Base-by-base conservation (phyloP, 164 flowering plant genomes). In the Tetracentron sinense region DNA sequence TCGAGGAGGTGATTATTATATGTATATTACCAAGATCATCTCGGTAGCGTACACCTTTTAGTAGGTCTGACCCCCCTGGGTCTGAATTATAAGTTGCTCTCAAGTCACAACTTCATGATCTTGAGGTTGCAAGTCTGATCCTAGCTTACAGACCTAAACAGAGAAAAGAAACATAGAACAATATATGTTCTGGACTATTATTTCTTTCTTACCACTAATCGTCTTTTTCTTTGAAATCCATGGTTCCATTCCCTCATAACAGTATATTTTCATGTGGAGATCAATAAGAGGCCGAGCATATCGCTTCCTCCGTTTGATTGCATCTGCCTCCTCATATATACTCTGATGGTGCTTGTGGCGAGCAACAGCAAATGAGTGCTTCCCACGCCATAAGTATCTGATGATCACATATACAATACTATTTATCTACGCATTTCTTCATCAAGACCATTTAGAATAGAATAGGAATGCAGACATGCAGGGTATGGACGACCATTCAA, bases 351-450 rank as follows among this genome's bases (percentile, higher is more conserved):
- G 94, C 70, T 95, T 95, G 74, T 95, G 99, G 60, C 87, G 96
- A 51, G 99, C 87, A 70, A 95, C 90, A 14, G 99, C 97, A 79
- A 86, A 95, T 10, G 99, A 89, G 69, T 87, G 74, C 82, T 90
- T 88, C 60, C 82, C 97, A 74, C 99, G 96, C 99, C 97, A 95
- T 38, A 94, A 74, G 61, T 91, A 91, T 75, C 97, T 93, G 86
- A 67, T 80, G 33, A 62, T 55, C 26, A 65, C 3, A 63, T 6
- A 64, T 26, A 21, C 15, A 6, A 38, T 38, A 38, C 44, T 8
- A 38, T 26, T 35, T 21, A 38, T 33, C 48, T 33, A 61, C 21
- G 60, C 22, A 42, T 3, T 38, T 4, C 44, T 38, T 16, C 44
- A 38, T 1, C 14, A 38, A 38, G 44, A 38, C 6, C 38, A 33